These are phyloP conservation scores for Fusarium cyanostomum DNA, from an alignment of 2,329 filamentous ascomycete species.

Conservation along the genomic window DNA sequence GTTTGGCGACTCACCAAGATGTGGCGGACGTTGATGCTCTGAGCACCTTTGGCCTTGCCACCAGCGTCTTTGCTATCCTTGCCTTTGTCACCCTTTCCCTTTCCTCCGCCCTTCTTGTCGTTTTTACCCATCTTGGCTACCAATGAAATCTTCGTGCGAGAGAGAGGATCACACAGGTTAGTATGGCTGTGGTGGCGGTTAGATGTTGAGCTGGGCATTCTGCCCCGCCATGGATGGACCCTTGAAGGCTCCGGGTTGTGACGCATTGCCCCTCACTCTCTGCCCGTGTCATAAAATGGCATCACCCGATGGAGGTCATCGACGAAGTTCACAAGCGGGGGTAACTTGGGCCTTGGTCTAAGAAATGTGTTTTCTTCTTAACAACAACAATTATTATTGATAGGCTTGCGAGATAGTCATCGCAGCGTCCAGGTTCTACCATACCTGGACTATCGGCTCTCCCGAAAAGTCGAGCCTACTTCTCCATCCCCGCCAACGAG, in stretches of 20 bases:
- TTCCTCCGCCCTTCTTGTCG: slow-evolving; percentile 52
- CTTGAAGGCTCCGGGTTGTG: slow-evolving; percentile 20
- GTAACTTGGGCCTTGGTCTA: not conserved
- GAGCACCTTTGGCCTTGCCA: slow-evolving; percentile 63
- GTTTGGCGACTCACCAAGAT: slow-evolving; percentile 63
- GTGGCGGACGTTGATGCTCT: slow-evolving; percentile 78
- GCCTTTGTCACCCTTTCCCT: slow-evolving; percentile 31
- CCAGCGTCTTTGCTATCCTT: slow-evolving; percentile 47
- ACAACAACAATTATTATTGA: slow-evolving; percentile 4
- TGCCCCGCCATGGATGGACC: slow-evolving; percentile 31
- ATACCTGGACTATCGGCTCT: not conserved
- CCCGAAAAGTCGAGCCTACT: slow-evolving; percentile 4
- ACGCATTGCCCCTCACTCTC: not conserved
- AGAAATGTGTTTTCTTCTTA: slow-evolving; percentile 1
- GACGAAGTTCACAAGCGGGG: not conserved
- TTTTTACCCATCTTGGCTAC: slow-evolving; percentile 50
- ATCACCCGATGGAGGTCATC: not conserved
- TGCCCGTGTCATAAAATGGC: not conserved
- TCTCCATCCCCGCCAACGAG: slow-evolving; percentile 32
- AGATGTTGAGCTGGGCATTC: slow-evolving; percentile 11
- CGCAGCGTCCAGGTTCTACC: not conserved
- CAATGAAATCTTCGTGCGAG: slow-evolving; percentile 9
- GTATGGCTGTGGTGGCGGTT: slow-evolving; percentile 13
- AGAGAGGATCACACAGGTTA: slow-evolving; percentile 8
- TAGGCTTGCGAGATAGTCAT: not conserved